These are phyloP conservation scores for Amorphotheca resinae DNA, from an alignment of 495 filamentous ascomycete species.

Conservation along the genomic window DNA sequence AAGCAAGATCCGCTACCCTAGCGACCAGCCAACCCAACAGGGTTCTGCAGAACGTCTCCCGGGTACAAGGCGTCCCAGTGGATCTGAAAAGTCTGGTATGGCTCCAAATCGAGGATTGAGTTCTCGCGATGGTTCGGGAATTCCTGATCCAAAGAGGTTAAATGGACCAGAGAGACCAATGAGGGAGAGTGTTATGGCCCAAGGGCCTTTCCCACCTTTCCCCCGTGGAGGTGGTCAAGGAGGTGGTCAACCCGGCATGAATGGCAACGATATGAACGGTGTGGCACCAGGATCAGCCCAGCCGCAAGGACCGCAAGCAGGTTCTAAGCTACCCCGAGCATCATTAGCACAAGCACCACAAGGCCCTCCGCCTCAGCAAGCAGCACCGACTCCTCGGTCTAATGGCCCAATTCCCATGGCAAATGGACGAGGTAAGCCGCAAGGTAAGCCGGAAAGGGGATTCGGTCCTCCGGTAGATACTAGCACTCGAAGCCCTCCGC, in stretches of 20 bases:
- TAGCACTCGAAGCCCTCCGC: conserved; percentile 10
- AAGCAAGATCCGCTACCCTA: conserved; percentile 87
- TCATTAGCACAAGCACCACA: conserved; percentile 58
- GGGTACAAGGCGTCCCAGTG: conserved; percentile 29
- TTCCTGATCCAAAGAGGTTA: conserved; percentile 43
- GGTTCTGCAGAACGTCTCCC: conserved; percentile 25
- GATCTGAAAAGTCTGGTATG: conserved; percentile 20
- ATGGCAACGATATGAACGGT: conserved; percentile 21
- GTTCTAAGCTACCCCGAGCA: conserved; percentile 55
- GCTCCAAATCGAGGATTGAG: conserved; percentile 27
- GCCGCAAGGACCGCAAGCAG: conserved; percentile 23
- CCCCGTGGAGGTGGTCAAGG: too few species aligned
- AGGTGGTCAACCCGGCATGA: conserved; percentile 20
- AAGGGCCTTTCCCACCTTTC: conserved; percentile 23
- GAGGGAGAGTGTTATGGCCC: conserved; percentile 41
- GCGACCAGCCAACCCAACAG: conserved; percentile 49
- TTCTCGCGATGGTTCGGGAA: conserved; percentile 52
- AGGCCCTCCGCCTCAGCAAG: conserved; percentile 77
- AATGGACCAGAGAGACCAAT: conserved; percentile 28
- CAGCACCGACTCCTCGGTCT: conserved; percentile 63
- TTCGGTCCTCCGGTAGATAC: conserved; percentile 41
- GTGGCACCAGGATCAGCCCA: conserved; percentile 19
- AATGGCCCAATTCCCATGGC: conserved; percentile 26
- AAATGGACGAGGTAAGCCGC: conserved; percentile 16
- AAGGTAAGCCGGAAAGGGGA: conserved; percentile 26